Evolutionary conservation across 352 stramenopile species (phyloP).

Genomic region (Globisporangium orthogonon): DNA sequence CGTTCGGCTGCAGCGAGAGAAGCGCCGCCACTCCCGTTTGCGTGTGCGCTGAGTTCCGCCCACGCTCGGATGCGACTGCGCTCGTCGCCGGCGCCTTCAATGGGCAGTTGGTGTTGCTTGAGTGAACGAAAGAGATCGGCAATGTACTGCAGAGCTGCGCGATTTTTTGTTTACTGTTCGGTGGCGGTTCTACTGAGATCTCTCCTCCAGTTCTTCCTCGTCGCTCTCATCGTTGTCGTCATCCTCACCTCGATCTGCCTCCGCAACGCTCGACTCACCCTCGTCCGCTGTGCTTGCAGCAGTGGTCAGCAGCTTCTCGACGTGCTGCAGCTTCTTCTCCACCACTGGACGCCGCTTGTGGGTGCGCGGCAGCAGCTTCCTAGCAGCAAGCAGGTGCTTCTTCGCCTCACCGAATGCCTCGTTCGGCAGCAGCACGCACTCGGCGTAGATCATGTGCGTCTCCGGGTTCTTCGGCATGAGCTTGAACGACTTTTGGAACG

Average conservation of each 20-base stretch:
- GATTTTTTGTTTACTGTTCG: not conserved
- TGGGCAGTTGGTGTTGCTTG: slow-evolving; percentile 16
- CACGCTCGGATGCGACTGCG: not conserved
- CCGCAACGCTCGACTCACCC: not conserved
- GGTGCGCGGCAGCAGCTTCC: slow-evolving; percentile 47
- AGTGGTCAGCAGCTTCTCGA: slow-evolving; percentile 22
- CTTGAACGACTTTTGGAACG: slow-evolving; percentile 81
- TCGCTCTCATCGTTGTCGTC: slow-evolving; percentile 5
- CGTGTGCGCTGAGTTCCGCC: slow-evolving; percentile 29
- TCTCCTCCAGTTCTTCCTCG: not conserved
- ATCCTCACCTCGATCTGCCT: slow-evolving; percentile 3
- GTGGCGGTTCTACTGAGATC: slow-evolving; percentile 1
- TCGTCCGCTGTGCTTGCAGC: not conserved
- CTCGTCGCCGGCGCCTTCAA: slow-evolving; percentile 22
- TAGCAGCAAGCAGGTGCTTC: slow-evolving; percentile 59
- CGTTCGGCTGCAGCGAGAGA: slow-evolving; percentile 11
- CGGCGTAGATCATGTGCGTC: slow-evolving; percentile 81
- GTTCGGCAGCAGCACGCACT: slow-evolving; percentile 67
- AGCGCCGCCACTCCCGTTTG: slow-evolving; percentile 8
- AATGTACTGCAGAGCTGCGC: no score
- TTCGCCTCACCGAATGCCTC: slow-evolving; percentile 65
- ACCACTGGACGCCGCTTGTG: slow-evolving; percentile 43
- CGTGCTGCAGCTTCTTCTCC: slow-evolving; percentile 51
- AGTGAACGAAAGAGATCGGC: not conserved
- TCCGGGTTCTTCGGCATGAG: slow-evolving; percentile 73